Evolutionary conservation across 768 basidiomycete genomes (phyloP), one percentile per base, ranked within the genome.

Genomic region (Tricholoma bakamatsutake): DNA sequence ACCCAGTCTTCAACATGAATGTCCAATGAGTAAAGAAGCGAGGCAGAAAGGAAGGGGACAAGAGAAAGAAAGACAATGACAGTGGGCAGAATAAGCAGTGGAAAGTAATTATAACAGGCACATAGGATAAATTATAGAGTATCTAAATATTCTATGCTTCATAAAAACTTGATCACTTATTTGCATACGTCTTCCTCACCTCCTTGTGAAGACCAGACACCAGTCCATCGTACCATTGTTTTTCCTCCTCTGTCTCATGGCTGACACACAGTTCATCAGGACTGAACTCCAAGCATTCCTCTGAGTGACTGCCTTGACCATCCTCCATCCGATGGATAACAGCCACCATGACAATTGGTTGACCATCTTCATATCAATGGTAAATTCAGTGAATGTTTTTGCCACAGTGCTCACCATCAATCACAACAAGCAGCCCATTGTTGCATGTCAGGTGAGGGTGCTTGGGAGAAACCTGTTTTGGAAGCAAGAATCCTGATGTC

Each of bases 381-480:
- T 50, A 31, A 21, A 50, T 50, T 37, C 49, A 13, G 30, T 12
- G n/a, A 50, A 50, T 24, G 28, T 46, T 5, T 46, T 46, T 46
- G 45, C 45, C 40, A 46, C n/a, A n/a, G 45, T 46, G 45, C 33
- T 50, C 49, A 50, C 49, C 49, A 13, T 34, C 49, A 28, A 37
- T 34, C 35, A 50, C 31, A 50, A 50, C 31, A 50, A 50, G 49
- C 15, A n/a, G 18, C 49, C 49, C n/a, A n/a, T 50, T 50, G 49
- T 50, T 31, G 9, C n/a, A 31, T 15, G 9, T 18, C 11, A n/a
- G 31, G 18, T 37, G 18, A 37, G 49, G 31, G 35, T 37, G 21
- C 21, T 24, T 24, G 21, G 21, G 21, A 24, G 21, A 24, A 24
- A 24, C 21, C 21, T 24, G 21, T 24, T 24, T 3, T 3, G 3